phyloP scores from a whole-genome alignment of 129 eudicot species.

The Scalesia atractyloides region DNA sequence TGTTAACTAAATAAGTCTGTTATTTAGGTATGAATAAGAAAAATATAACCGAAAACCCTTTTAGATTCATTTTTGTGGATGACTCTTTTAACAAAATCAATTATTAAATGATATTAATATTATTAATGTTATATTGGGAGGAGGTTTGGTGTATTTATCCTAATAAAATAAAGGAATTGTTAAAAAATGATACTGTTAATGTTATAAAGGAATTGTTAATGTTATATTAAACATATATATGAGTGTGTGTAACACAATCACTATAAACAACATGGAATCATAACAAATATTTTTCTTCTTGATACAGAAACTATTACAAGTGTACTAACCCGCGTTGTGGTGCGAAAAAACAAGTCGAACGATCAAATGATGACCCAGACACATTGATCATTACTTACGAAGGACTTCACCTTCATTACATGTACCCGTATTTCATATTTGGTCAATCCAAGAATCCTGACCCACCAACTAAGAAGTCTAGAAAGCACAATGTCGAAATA shows the following conservation, averaged over 20 bases:
- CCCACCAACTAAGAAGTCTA: conserved; percentile 45
- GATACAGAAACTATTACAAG: conserved; percentile 79
- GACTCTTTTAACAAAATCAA: not conserved
- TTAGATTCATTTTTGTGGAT: not conserved
- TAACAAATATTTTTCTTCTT: not conserved
- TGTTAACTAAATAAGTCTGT: not conserved
- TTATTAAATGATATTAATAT: not conserved
- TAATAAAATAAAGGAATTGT: no score
- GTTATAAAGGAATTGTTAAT: no score
- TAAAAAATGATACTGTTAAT: no score
- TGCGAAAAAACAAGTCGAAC: conserved; percentile 87
- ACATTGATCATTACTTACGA: conserved; percentile 81
- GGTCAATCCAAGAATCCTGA: conserved; percentile 28
- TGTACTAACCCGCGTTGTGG: conserved; percentile 89
- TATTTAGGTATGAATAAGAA: not conserved
- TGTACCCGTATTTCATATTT: conserved; percentile 56
- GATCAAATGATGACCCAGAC: conserved; percentile 72
- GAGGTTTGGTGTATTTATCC: no score
- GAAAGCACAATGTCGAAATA: conserved; percentile 11
- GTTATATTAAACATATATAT: no score
- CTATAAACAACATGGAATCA: not conserved
- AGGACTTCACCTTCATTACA: conserved; percentile 90
- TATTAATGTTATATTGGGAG: no score
- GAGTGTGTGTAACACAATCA: no score
- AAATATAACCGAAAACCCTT: not conserved